Percentiles rank a stretch among this genome's conserved stretches.
Evolutionary conservation across 768 basidiomycete species (phyloP).

Genomic region (Boletus eberwhitei): DNA sequence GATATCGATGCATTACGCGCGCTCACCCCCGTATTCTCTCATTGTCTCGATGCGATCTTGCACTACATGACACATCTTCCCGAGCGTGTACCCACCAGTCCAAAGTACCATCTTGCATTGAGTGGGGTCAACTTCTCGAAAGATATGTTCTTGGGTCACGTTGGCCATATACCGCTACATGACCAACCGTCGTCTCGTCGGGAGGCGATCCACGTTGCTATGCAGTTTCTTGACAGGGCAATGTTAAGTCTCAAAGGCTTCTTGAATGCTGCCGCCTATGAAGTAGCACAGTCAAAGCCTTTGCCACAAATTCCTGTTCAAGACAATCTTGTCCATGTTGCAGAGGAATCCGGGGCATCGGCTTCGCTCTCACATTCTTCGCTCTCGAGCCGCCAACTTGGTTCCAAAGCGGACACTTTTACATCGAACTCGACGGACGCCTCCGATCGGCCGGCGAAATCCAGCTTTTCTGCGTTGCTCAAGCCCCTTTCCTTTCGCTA

Average conservation of each 20-base stretch:
- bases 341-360: not conserved
- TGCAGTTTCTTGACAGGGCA: slow-evolving; percentile 30
- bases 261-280: slow-evolving; percentile 28
- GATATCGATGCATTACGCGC: slow-evolving; percentile 30
- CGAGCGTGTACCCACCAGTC: slow-evolving; percentile 15
- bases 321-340: not conserved
- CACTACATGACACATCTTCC: slow-evolving; percentile 26
- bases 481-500: slow-evolving; percentile 15
- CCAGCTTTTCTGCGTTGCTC: slow-evolving; percentile 16
- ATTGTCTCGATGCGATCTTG: slow-evolving; percentile 27
- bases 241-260: slow-evolving; percentile 33
- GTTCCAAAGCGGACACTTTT: not conserved
- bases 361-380: slow-evolving; percentile 5
- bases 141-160: slow-evolving; percentile 22
- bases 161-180: slow-evolving; percentile 8
- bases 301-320: slow-evolving; percentile 23
- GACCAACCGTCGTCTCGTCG: not conserved
- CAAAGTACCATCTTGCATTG: slow-evolving; percentile 22
- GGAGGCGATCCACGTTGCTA: slow-evolving; percentile 13
- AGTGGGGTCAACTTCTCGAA: slow-evolving; percentile 20
- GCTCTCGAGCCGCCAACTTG: not conserved
- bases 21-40: slow-evolving; percentile 23
- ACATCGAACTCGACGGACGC: slow-evolving; percentile 3
- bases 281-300: slow-evolving; percentile 28
- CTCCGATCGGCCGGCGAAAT: not conserved